These are phyloP conservation scores for Dryas octopetala DNA, from an alignment of 306 rosid species.

Conservation along the genomic window DNA sequence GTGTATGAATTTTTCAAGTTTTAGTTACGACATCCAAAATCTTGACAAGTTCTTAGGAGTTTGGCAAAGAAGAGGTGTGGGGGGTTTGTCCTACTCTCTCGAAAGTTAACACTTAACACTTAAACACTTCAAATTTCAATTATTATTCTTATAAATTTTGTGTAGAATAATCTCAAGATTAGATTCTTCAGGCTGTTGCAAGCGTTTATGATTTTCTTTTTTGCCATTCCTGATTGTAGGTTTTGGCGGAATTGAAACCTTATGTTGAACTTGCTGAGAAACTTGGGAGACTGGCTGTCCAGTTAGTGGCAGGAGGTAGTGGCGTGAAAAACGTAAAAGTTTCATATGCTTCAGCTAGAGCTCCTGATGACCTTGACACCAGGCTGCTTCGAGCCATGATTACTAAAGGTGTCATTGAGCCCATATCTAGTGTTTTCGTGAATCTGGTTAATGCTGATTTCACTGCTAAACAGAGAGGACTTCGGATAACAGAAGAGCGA, in stretches of 20 bases:
- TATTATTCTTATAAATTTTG: neutral
- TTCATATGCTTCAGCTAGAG: constrained; percentile 81
- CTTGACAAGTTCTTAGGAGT: too few relatives aligned
- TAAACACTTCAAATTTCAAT: neutral
- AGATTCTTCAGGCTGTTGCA: neutral
- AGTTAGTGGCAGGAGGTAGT: constrained; percentile 96
- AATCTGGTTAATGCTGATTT: constrained; percentile 97
- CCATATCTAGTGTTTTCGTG: constrained; percentile 84
- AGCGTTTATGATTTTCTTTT: neutral
- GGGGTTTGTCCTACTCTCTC: neutral
- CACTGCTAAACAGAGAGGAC: constrained; percentile 94
- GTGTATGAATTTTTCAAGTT: neutral
- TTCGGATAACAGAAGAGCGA: constrained; percentile 83
- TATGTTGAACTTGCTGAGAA: constrained; percentile 91
- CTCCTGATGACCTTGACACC: constrained; percentile 96
- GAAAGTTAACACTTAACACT: neutral
- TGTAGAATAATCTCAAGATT: neutral
- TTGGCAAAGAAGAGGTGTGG: neutral
- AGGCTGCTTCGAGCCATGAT: constrained; percentile 98
- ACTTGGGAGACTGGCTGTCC: constrained; percentile 91
- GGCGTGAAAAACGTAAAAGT: constrained; percentile 94
- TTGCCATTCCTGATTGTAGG: constrained; percentile 42
- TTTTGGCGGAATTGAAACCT: constrained; percentile 80
- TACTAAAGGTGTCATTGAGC: constrained; percentile 94
- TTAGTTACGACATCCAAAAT: neutral